Evolutionary conservation across 768 basidiomycete species (phyloP), one percentile per base, ranked within the genome.

Genomic region (Lactifluus subvellereus): DNA sequence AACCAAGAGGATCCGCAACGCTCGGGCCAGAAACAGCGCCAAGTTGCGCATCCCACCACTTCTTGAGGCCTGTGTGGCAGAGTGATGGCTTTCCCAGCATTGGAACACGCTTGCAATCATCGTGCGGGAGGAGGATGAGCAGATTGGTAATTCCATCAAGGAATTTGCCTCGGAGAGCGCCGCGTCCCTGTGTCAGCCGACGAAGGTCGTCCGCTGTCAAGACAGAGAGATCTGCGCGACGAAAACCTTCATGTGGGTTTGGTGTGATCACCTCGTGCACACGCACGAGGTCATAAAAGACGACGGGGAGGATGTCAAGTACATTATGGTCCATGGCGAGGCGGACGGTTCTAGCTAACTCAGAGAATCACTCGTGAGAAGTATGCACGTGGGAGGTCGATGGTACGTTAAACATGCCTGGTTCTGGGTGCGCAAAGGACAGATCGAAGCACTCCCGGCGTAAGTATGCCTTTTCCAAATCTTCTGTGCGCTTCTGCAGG

Each of bases 61-160:
- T 60, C 40, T 51, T 64, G 33, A 64, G 54, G 33, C 63, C 48
- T 1, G 58, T 22, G n/a, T 45, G 48, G 52, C 63, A 64, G 27
- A 54, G 53, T 6, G 64, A 54, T 9, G 40, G 48, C 35, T 57
- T 53, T 49, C 57, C 65, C 72, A 80, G 16, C 83, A 85, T 22
- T 87, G 89, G 18, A 94, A 98, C 72, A 87, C 91, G 33, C 90
- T 97, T 70, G 77, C 85, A 30, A 91, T 92, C 22, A 92, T 96
- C 10, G 94, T 94, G 7, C 77, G 89, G 65, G 91, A 94, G 69
- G 75, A 98, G 54, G 96, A 94, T 2, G 81, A 81, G 52, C 87
- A 97, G 63, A 89, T 92, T 8, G 83, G 80, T 62, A 83, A 60
- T 54, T 8, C 54, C 47, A n/a, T 64, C 63, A 14, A 55, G 38